Percentiles rank a stretch among this genome's conserved stretches.
These are phyloP conservation scores for Starmerella floris DNA, from an alignment of 805 yeast species.

Conservation along the genomic window DNA sequence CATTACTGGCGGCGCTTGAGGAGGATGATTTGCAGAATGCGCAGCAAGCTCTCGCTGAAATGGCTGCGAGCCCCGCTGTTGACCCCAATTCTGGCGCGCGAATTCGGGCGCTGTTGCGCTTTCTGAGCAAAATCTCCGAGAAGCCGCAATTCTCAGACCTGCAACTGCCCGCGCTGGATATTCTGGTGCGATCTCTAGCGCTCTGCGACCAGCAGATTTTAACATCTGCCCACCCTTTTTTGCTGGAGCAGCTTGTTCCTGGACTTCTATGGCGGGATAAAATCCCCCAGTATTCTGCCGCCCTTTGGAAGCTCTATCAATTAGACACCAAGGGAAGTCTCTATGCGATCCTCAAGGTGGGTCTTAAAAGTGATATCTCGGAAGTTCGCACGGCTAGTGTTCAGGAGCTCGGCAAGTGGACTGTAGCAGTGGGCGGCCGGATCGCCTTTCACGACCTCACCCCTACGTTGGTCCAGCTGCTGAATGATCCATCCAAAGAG, in stretches of 20 bases:
- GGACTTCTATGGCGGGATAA: neutral
- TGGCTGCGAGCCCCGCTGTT: too few relatives aligned
- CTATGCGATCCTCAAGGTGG: neutral
- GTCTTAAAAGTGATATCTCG: neutral
- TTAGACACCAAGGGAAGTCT: neutral
- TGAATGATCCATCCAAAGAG: constrained; percentile 20
- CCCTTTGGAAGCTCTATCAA: neutral
- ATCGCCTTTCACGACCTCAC: constrained; percentile 27
- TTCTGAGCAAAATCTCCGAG: neutral
- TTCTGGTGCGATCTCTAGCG: neutral
- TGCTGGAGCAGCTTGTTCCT: neutral
- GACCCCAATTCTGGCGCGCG: too few relatives aligned
- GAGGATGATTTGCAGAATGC: too few relatives aligned
- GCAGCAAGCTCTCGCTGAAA: too few relatives aligned
- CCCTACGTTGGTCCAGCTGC: constrained; percentile 24
- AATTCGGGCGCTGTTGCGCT: neutral
- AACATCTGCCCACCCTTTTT: neutral
- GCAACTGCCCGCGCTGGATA: neutral
- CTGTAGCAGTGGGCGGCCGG: constrained; percentile 22
- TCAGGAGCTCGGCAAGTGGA: constrained; percentile 19
- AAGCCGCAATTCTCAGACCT: neutral
- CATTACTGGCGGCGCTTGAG: too few relatives aligned
- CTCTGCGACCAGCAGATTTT: neutral
- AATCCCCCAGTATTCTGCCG: neutral
- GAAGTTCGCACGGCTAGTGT: neutral